Evolutionary conservation across 352 stramenopile genomes (phyloP).

Genomic region (Thraustochytrium sp.): DNA sequence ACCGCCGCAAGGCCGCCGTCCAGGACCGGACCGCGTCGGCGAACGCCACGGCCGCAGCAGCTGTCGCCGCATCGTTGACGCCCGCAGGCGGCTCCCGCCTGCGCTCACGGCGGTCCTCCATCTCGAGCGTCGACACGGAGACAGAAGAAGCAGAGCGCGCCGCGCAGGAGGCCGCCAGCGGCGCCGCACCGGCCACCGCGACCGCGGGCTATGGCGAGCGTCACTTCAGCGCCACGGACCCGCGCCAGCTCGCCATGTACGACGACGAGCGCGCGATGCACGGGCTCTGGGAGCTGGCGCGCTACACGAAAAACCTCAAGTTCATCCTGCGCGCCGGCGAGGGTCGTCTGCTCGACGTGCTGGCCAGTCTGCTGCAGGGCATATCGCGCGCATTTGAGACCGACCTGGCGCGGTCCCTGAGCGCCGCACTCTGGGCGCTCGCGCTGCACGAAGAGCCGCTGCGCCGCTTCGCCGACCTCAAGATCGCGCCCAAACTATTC

Average conservation of each 20-base stretch:
- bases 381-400: neutral
- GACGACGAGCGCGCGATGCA: conserved; percentile 5
- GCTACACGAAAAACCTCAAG: conserved; percentile 25
- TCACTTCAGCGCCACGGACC: neutral
- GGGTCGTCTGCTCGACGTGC: neutral
- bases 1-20: neutral
- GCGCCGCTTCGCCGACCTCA: neutral
- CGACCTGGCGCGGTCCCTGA: neutral
- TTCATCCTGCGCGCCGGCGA: neutral
- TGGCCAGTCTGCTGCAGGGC: neutral
- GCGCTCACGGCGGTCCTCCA: neutral
- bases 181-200: neutral
- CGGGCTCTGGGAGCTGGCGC: conserved; percentile 14
- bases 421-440: neutral
- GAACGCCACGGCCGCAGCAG: neutral
- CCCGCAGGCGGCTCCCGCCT: too few species aligned
- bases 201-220: neutral
- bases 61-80: too few species aligned
- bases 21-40: neutral
- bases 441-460: neutral
- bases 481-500: neutral
- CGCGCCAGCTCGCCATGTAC: too few species aligned
- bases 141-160: neutral
- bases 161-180: neutral
- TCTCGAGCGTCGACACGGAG: neutral